Percentiles rank a stretch among this genome's conserved stretches.
Conservation (phyloP, 352 stramenopile genomes). For the Globisporangium rhizosaccharum region DNA sequence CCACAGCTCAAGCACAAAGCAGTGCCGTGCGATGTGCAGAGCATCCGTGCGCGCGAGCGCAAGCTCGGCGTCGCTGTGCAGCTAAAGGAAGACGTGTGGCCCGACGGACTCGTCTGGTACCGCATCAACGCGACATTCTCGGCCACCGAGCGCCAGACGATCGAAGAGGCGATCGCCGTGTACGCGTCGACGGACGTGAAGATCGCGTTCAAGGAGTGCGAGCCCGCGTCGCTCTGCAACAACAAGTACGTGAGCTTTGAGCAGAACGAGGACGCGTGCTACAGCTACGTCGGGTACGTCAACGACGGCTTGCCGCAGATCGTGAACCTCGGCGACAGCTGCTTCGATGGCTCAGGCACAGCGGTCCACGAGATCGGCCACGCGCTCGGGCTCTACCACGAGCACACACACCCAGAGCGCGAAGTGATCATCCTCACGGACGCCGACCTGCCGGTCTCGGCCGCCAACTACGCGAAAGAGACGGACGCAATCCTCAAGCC, state of each 20-base stretch:
- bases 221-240: constrained; percentile 44
- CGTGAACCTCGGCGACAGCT: constrained; percentile 65
- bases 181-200: constrained; percentile 57
- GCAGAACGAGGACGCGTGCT: constrained; percentile 64
- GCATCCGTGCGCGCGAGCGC: constrained; percentile 20
- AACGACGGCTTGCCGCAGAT: constrained; percentile 55
- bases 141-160: constrained; percentile 34
- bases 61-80: constrained; percentile 55
- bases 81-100: constrained; percentile 57
- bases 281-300: constrained; percentile 70
- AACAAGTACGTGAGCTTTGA: constrained; percentile 71
- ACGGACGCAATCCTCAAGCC: constrained; percentile 49
- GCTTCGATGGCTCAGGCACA: constrained; percentile 48
- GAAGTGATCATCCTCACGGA: constrained; percentile 70
- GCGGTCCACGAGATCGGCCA: constrained; percentile 66
- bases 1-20: constrained; percentile 31
- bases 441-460: constrained; percentile 47
- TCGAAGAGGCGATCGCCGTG: constrained; percentile 46
- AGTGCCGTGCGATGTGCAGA: constrained; percentile 29
- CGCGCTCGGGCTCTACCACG: constrained; percentile 58
- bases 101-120: constrained; percentile 64
- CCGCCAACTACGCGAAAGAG: constrained; percentile 67
- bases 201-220: constrained; percentile 60
- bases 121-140: constrained; percentile 52
- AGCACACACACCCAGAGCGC: constrained; percentile 62